phyloP scores from a whole-genome alignment of 2,329 filamentous ascomycete genomes.

The Colletotrichum agaves region DNA sequence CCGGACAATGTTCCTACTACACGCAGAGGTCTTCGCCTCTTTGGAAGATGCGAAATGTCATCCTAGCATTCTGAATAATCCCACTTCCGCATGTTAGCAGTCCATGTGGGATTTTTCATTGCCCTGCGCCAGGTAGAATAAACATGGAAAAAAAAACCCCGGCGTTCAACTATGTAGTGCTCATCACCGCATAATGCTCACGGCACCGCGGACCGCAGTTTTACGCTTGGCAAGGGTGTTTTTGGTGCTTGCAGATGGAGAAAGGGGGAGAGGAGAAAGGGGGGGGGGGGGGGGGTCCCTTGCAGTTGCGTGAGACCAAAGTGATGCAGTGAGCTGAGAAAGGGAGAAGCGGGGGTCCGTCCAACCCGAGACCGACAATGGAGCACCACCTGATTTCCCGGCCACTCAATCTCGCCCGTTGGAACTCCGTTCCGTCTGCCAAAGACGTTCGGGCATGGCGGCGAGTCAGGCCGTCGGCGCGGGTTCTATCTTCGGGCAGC shows the following conservation, averaged over 20 bases:
- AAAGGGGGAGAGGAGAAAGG: too few species aligned
- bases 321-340: conserved; percentile 16
- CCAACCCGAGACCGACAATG: conserved; percentile 10
- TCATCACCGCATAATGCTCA: neutral
- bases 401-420: neutral
- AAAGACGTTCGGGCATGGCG: conserved; percentile 6
- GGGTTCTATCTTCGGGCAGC: neutral
- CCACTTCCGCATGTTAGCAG: too few species aligned
- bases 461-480: conserved; percentile 25
- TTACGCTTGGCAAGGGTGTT: neutral
- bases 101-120: too few species aligned
- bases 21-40: too few species aligned
- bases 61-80: too few species aligned
- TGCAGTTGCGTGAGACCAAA: conserved; percentile 14
- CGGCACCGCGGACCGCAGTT: neutral
- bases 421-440: neutral
- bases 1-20: too few species aligned
- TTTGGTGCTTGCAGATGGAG: conserved; percentile 14
- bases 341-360: conserved; percentile 10
- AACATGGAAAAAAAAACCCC: too few species aligned
- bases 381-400: conserved; percentile 8
- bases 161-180: too few species aligned
- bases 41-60: too few species aligned
- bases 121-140: too few species aligned
- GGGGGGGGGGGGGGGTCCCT: neutral